These are phyloP conservation scores for Phalaenopsis equestris DNA, from an alignment of 106 monocot species.

Conservation along the genomic window DNA sequence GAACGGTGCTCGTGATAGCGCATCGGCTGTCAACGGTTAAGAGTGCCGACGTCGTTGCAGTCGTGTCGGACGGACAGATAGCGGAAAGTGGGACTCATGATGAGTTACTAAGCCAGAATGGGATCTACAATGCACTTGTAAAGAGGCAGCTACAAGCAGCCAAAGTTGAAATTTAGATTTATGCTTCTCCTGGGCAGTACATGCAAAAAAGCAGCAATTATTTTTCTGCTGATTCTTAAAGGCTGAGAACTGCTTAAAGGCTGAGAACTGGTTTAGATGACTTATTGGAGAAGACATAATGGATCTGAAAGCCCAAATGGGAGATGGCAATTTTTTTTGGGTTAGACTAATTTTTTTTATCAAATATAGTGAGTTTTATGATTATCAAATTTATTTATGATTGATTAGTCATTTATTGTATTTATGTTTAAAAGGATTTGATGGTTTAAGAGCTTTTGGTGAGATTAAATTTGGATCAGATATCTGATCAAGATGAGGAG, in stretches of 20 bases:
- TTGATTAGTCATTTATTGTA: not conserved
- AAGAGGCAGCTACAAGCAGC: conserved; percentile 77
- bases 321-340: no score
- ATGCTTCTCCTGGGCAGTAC: no score
- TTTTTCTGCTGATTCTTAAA: no score
- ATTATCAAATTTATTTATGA: no score
- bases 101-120: conserved; percentile 59
- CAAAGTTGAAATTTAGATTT: conserved; percentile 26
- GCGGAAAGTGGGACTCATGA: conserved; percentile 90
- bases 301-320: no score
- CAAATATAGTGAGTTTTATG: no score
- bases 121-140: conserved; percentile 90
- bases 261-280: no score
- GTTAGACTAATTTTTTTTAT: no score
- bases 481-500: not conserved
- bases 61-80: conserved; percentile 86
- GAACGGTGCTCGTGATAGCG: conserved; percentile 96
- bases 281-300: no score
- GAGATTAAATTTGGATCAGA: not conserved
- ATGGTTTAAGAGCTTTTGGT: not conserved
- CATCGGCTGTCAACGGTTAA: conserved; percentile 95
- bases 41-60: conserved; percentile 81
- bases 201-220: no score
- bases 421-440: not conserved
- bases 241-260: no score